Base-by-base conservation (phyloP, 305 asterid species). In the Rubia occidens region DNA sequence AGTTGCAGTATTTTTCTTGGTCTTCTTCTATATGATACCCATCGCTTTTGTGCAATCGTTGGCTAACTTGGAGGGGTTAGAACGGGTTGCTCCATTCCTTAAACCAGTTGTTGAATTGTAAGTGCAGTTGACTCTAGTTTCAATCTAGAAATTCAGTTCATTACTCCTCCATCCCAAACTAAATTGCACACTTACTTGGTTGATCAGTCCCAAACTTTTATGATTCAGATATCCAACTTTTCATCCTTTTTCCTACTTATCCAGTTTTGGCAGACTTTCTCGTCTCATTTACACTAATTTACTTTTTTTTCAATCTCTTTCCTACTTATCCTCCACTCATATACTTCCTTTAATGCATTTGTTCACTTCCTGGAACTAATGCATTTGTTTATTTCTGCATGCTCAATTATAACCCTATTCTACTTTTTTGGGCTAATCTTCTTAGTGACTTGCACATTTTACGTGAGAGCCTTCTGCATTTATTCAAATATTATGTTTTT, bases 11-110 rank as follows among this genome's bases (percentile, higher is more conserved):
- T 95, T 95, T 81, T 91, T 95, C 49, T 72, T 95, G 87, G 82
- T 94, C 72, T 94, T 94, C 94, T 94, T 88, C 78, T 94, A 94
- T 87, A 85, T 94, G 96, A 89, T 91, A 63, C 99, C 99, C 37
- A 95, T 95, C 76, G 95, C 99, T 66, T 91, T 95, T 39, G 99
- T 95, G 76, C 99, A 91, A 80, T 87, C 99, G 43, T 67, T 95
- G 82, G 99, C 99, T 6, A 95, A 95, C 86, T 85, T 95, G 82
- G 99, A 95, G 68, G 97, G 97, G 66, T 76, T 91, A 68, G 96
- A 95, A 81, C 85, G 60, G 77, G 97, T 95, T 67, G 99, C 97
- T 35, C 97, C 99, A 70, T 91, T 89, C 75, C 96, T 95, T 68
- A 83, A 86, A 78, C 96, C 99, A 18, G 76, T 95, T 62, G 82